Percentiles rank a stretch among this genome's conserved stretches.
These are phyloP conservation scores for Senna siamea DNA, from an alignment of 306 rosid species.

Conservation along the genomic window DNA sequence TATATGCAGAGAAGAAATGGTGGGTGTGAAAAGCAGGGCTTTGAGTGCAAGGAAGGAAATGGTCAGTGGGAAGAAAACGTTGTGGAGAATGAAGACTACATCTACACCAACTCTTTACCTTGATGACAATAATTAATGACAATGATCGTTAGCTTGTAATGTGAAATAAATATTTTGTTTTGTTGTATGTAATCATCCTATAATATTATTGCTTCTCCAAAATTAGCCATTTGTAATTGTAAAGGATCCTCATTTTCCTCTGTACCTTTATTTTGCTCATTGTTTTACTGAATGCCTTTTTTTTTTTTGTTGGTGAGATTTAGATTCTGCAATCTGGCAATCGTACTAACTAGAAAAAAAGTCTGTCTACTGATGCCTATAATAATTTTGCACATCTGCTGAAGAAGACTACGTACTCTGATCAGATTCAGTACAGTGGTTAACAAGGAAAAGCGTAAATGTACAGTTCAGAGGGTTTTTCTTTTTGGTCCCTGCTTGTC, in stretches of 20 bases:
- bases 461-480: not conserved
- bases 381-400: no score
- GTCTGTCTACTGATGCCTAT: not conserved
- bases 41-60: slow-evolving; percentile 48
- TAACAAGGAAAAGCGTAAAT: not conserved
- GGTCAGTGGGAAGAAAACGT: slow-evolving; percentile 43
- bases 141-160: not conserved
- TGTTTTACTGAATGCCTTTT: not conserved
- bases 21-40: slow-evolving; percentile 41
- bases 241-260: slow-evolving; percentile 5
- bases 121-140: slow-evolving; percentile 1
- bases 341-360: slow-evolving; percentile 11
- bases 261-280: not conserved
- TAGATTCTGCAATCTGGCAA: slow-evolving; percentile 2
- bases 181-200: not conserved
- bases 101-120: slow-evolving; percentile 71
- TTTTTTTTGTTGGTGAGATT: not conserved
- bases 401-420: no score
- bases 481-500: no score
- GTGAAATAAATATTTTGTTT: not conserved
- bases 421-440: not conserved
- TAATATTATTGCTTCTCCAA: not conserved
- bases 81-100: slow-evolving; percentile 65
- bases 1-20: slow-evolving; percentile 47
- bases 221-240: slow-evolving; percentile 18